Evolutionary conservation across 352 stramenopile species (phyloP).

Genomic region (Elongisporangium senticosum): DNA sequence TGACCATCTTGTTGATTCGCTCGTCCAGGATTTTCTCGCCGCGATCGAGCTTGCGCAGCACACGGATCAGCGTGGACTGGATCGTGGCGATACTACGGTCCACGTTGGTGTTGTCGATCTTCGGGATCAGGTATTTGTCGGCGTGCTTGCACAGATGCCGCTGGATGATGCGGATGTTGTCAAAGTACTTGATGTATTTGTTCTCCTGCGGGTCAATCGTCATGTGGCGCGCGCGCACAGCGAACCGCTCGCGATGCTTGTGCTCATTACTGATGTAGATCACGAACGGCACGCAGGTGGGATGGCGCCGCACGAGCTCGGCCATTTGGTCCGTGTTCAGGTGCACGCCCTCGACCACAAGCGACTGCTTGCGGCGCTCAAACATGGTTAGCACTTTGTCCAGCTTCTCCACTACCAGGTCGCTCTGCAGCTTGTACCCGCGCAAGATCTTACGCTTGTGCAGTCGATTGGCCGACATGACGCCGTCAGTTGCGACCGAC

Average conservation of each 20-base stretch:
- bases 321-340: slow-evolving; percentile 81
- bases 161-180: slow-evolving; percentile 89
- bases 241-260: slow-evolving; percentile 84
- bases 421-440: slow-evolving; percentile 79
- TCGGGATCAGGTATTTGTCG: slow-evolving; percentile 81
- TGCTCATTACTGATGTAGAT: slow-evolving; percentile 89
- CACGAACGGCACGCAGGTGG: slow-evolving; percentile 82
- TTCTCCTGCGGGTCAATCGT: slow-evolving; percentile 86
- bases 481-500: slow-evolving; percentile 14
- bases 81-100: slow-evolving; percentile 83
- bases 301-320: slow-evolving; percentile 71
- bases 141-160: slow-evolving; percentile 80
- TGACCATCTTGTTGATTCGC: slow-evolving; percentile 78
- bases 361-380: slow-evolving; percentile 68
- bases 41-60: slow-evolving; percentile 72
- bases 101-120: slow-evolving; percentile 88
- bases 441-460: slow-evolving; percentile 81
- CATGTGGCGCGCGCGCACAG: slow-evolving; percentile 81
- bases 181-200: slow-evolving; percentile 90
- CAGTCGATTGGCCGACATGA: slow-evolving; percentile 66
- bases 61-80: slow-evolving; percentile 78
- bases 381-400: slow-evolving; percentile 84
- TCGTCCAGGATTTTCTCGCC: slow-evolving; percentile 70
- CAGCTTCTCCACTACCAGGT: slow-evolving; percentile 79
- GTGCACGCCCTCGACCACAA: slow-evolving; percentile 85